phyloP scores from a whole-genome alignment of 208 protist genomes.

The Acanthamoeba sp. region DNA sequence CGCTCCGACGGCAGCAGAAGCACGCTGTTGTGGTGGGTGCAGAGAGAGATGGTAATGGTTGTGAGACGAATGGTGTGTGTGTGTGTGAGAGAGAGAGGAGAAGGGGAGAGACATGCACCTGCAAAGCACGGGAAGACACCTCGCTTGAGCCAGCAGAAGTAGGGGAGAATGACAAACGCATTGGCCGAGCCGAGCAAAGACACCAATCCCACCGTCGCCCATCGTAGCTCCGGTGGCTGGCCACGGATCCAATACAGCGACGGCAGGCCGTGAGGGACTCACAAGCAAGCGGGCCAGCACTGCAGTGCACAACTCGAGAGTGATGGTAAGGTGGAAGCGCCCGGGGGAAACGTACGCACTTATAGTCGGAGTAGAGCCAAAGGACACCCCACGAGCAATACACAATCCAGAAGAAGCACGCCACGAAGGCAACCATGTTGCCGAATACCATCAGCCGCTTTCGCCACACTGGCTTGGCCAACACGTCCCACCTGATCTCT shows the following conservation, averaged over 20 bases:
- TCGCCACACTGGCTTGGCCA: not conserved
- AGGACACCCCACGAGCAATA: conserved; percentile 32
- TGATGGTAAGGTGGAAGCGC: too few relatives aligned
- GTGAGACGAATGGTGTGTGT: not conserved
- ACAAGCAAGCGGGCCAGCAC: too few relatives aligned
- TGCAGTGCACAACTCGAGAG: not conserved
- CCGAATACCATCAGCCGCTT: conserved; percentile 12
- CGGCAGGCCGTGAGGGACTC: too few relatives aligned
- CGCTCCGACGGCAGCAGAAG: not conserved
- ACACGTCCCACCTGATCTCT: not conserved
- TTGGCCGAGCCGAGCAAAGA: conserved; percentile 19
- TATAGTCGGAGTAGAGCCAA: conserved; percentile 41
- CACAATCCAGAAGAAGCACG: conserved; percentile 26
- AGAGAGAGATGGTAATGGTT: not conserved
- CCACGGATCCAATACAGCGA: too few relatives aligned
- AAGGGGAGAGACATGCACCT: not conserved
- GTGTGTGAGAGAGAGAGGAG: not conserved
- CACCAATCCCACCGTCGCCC: conserved; percentile 26
- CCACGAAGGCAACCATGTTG: conserved; percentile 29
- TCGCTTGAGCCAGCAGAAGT: conserved; percentile 54
- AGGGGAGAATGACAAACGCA: conserved; percentile 19
- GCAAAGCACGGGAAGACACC: conserved; percentile 42
- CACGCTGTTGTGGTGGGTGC: not conserved
- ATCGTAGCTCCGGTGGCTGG: conserved; percentile 26
- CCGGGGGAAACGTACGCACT: not conserved